phyloP scores from a whole-genome alignment of 2,329 filamentous ascomycete genomes.

The Chrysoporthe deuterocubensis region DNA sequence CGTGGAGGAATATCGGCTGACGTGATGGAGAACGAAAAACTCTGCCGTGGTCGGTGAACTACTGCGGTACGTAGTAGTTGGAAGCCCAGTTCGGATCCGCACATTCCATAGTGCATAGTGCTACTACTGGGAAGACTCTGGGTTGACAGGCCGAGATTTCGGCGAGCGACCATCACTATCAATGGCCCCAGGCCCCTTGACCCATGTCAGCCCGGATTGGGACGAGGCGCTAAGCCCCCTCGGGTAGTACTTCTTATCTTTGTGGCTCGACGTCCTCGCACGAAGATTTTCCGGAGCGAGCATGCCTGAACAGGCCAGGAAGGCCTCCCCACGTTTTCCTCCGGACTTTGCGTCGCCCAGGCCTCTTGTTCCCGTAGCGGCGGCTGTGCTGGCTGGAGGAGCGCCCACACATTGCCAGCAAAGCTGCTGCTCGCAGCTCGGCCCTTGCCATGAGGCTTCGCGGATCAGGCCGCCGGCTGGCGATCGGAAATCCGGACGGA shows the following conservation, averaged over 20 bases:
- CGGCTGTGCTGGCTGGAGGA: no score
- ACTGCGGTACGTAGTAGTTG: not conserved
- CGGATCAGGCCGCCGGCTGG: not conserved
- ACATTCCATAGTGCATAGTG: not conserved
- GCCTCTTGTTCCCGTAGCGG: no score
- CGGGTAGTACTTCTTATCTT: conserved; percentile 27
- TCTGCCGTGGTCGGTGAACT: not conserved
- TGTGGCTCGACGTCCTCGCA: conserved; percentile 18
- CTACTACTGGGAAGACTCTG: not conserved
- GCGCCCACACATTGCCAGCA: not conserved
- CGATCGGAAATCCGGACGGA: not conserved
- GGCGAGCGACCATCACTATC: conserved; percentile 18
- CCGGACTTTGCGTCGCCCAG: conserved; percentile 14
- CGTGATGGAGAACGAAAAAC: conserved; percentile 10
- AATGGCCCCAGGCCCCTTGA: not conserved
- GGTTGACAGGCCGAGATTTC: conserved; percentile 21
- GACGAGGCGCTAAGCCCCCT: conserved; percentile 21
- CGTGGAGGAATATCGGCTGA: conserved; percentile 4
- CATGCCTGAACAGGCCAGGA: not conserved
- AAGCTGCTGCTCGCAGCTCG: not conserved
- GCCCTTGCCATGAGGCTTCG: not conserved
- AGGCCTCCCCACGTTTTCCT: conserved; percentile 26
- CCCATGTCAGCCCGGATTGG: conserved; percentile 4
- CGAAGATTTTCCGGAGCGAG: conserved; percentile 25
- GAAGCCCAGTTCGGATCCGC: not conserved